These are phyloP conservation scores for Volvox reticuliferus DNA, from an alignment of 139 green algal genomes.

Conservation along the genomic window DNA sequence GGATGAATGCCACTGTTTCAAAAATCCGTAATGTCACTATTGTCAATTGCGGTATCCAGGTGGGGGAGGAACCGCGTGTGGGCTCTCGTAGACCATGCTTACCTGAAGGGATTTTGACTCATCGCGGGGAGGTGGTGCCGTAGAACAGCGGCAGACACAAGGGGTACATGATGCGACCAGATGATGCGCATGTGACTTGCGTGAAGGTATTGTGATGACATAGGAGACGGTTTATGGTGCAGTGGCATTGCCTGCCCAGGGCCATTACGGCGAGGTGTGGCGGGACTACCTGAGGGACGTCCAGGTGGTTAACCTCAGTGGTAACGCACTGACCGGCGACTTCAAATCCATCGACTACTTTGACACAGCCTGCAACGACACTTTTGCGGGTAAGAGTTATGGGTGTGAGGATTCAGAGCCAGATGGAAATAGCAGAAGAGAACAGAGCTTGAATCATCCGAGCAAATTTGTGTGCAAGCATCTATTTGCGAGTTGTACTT, in stretches of 20 bases:
- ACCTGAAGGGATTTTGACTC: no score
- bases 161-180: no score
- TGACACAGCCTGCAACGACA: neutral
- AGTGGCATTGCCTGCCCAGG: neutral
- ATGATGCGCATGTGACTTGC: no score
- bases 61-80: neutral
- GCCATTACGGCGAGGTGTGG: neutral
- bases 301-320: conserved; percentile 29
- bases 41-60: conserved; percentile 32
- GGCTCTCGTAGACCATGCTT: no score
- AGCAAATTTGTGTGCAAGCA: no score
- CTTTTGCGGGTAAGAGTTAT: conserved; percentile 24
- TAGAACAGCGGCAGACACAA: no score
- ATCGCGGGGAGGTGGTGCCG: no score
- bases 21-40: neutral
- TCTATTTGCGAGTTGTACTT: no score
- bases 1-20: neutral
- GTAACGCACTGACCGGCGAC: conserved; percentile 35
- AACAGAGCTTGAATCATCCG: no score
- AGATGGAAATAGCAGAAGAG: no score
- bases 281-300: conserved; percentile 11
- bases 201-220: no score
- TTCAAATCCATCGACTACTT: conserved; percentile 21
- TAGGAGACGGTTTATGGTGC: neutral
- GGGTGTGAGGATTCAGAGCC: neutral